Base-by-base conservation (phyloP, 2,329 filamentous ascomycete species). In the Fusarium pseudocircinatum region DNA sequence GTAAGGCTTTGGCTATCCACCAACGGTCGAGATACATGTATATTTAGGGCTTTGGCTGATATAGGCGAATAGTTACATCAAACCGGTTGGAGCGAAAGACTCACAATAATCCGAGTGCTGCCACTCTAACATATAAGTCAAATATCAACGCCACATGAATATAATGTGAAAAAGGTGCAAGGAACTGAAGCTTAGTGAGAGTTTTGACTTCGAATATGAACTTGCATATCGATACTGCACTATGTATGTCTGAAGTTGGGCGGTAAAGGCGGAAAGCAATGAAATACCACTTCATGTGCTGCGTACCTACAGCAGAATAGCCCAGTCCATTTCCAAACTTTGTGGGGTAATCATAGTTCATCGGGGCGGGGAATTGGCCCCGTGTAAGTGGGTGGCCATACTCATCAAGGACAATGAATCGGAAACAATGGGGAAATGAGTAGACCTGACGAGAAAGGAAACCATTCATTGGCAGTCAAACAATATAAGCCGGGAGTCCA, bases 351-450 rank as follows among this genome's bases (percentile, higher is more conserved):
- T 22, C 13, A 20, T 52, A 15, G 49, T 26, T 26, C 16, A 24
- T 36, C n/a, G 13, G 30, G 53, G 74, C 74, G 64, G 74, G 57
- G 65, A 69, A 72, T 24, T 26, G 24, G 26, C 44, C 18, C n/a
- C 37, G 24, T 68, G 24, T 57, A 69, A 69, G 49, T 69, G 49
- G 40, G 36, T 22, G 22, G 15, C 50, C 14, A 36, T 39, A 39
- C 11, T 28, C 24, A 18, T 40, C 15, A n/a, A 40, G 15, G 20
- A 42, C 34, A 54, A 18, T 37, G n/a, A 26, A 37, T 36, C 14
- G 9, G 13, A 37, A 37, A 20, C 13, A 26, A 26, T 36, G 4
- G 24, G 7, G 34, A n/a, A 18, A n/a, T 18, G 24, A 30, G 36
- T n/a, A 30, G 24, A 54, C 20, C 11, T n/a, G 26, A 28, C 15